Evolutionary conservation across 164 flowering plant species (phyloP).

Genomic region (Brasenia schreberi): DNA sequence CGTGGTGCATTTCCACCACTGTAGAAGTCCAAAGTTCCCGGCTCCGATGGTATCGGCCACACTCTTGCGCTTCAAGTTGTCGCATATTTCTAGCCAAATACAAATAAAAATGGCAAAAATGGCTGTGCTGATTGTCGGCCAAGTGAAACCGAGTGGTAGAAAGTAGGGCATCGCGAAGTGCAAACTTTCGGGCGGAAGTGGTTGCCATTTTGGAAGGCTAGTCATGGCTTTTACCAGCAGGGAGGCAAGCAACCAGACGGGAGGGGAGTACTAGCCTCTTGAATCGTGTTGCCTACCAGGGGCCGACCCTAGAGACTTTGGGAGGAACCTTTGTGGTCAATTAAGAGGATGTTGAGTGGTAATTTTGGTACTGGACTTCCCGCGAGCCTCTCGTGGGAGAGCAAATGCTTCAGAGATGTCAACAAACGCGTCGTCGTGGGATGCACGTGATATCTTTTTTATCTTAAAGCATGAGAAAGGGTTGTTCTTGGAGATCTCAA

Average conservation of each 20-base stretch:
- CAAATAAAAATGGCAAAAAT: not conserved
- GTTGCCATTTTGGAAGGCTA: not conserved
- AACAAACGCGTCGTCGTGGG: no score
- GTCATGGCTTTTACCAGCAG: not conserved
- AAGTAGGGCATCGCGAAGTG: not conserved
- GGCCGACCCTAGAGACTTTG: no score
- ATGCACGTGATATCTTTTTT: no score
- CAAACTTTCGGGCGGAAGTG: not conserved
- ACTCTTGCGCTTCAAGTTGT: not conserved
- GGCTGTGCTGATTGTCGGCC: not conserved
- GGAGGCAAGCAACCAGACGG: not conserved
- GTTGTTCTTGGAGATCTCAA: no score
- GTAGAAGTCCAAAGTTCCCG: not conserved
- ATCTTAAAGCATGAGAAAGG: no score
- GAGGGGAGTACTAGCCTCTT: not conserved
- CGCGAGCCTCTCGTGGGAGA: no score
- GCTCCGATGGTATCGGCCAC: not conserved
- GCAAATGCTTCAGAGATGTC: no score
- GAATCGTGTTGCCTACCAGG: no score
- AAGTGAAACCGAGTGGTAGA: not conserved
- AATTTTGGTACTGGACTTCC: no score
- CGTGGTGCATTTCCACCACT: not conserved
- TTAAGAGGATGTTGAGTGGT: no score
- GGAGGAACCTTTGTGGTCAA: no score
- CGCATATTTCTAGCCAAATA: not conserved